Conservation (phyloP, 139 green algal species). For the Chlorella vulgaris region DNA sequence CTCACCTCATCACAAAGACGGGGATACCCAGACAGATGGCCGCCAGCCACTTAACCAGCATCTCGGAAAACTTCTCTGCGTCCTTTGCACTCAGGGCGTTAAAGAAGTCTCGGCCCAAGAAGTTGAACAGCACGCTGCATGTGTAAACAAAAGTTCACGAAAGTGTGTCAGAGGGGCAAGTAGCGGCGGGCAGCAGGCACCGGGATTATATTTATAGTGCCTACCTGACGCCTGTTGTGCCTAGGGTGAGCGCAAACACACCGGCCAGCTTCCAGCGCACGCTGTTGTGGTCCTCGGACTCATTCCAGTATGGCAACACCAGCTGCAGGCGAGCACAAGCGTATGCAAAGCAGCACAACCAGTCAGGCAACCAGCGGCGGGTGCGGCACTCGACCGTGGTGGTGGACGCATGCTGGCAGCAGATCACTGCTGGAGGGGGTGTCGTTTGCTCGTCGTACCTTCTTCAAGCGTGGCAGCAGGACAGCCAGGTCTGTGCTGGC, state of each 20-base stretch:
- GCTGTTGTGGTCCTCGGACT: constrained; percentile 52
- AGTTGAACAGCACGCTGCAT: constrained; percentile 94
- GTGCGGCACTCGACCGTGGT: no score
- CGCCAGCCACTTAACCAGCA: constrained; percentile 80
- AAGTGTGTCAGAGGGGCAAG: background rate
- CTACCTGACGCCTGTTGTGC: constrained; percentile 91
- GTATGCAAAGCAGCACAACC: no score
- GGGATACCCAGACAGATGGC: constrained; percentile 63
- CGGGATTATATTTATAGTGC: no score
- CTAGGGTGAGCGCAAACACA: constrained; percentile 92
- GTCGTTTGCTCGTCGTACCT: constrained; percentile 23
- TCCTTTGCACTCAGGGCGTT: constrained; percentile 92
- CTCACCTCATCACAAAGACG: constrained; percentile 89
- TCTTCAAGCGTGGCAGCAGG: constrained; percentile 67
- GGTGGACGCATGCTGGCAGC: background rate
- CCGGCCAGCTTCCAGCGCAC: constrained; percentile 78
- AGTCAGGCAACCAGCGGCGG: background rate
- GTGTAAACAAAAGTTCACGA: background rate
- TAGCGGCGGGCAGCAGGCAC: no score
- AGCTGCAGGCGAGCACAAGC: constrained; percentile 59
- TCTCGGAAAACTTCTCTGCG: constrained; percentile 46
- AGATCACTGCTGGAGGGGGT: background rate
- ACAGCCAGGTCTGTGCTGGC: constrained; percentile 73
- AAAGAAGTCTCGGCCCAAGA: constrained; percentile 98
- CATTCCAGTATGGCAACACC: constrained; percentile 81